Evolutionary conservation across 2,329 filamentous ascomycete species (phyloP), one percentile per base, ranked within the genome.

Genomic region (Diplodia seriata): DNA sequence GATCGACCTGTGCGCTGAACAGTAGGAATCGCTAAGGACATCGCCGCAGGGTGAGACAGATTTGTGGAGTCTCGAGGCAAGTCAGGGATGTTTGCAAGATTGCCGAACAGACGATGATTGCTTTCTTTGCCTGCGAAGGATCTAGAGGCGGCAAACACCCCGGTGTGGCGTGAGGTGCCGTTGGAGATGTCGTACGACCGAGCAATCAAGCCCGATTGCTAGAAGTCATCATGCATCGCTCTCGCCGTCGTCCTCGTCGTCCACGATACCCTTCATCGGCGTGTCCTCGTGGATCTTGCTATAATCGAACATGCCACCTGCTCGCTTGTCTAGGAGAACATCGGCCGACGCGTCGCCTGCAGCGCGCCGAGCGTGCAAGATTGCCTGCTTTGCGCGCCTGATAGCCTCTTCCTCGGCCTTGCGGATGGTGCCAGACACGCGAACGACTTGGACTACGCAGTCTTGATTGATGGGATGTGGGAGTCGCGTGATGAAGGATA

Each of bases 341-440:
- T 67, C 54, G 31, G 64, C 54, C 15, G 64, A 36, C 47, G 23
- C 55, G 20, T 67, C 64, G 11, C 63, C 63, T 31, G 40, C 9
- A 15, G 36, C 15, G 8, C 53, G 40, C 36, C 33, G 50, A 3
- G 64, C 64, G 57, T 47, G 53, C 29, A 67, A 20, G 15, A 67
- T 61, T 49, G 54, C 55, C 33, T 61, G 31, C 26, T 91, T 89
- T 51, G 93, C 92, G 69, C 92, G 85, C 4, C 89, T 86, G 73
- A 98, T 91, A 43, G 93, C 93, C 78, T 97, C 94, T 76, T 97
- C 90, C 79, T 98, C 94, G 2, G 89, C 90, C 79, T 97, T 97
- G 73, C 90, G 90, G 74, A 99, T 97, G 3, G 95, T 99, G 18
- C 94, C 95, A 71, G 92, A 95, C 15, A 97, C 92, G 70, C 92